A percentile compares a stretch with the other conserved stretches of the same genome.
phyloP scores from a whole-genome alignment of 1,284 basidiomycete genomes.

The Crepidotus sp. region DNA sequence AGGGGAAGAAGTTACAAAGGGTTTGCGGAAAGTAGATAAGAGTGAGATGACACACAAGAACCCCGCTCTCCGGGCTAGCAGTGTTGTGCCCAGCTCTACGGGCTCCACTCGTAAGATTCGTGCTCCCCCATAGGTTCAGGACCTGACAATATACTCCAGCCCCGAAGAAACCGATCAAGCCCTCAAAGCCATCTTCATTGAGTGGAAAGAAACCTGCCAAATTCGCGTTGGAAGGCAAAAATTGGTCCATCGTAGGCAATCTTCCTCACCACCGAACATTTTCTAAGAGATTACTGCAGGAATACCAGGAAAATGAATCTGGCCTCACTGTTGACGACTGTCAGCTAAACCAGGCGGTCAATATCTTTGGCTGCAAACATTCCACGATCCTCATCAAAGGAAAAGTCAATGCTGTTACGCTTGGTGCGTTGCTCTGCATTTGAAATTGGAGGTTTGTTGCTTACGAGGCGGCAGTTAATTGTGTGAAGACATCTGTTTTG shows the following conservation, averaged over 20 bases:
- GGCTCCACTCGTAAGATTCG: slow-evolving; percentile 21
- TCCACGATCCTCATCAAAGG: slow-evolving; percentile 84
- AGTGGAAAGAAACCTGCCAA: slow-evolving; percentile 90
- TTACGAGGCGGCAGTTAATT: slow-evolving; percentile 56
- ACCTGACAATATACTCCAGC: slow-evolving; percentile 4
- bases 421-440: slow-evolving; percentile 48
- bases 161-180: slow-evolving; percentile 63
- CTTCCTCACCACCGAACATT: background rate
- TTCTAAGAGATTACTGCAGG: slow-evolving; percentile 39
- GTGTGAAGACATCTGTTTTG: slow-evolving; percentile 82
- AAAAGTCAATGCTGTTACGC: slow-evolving; percentile 91
- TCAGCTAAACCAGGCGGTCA: slow-evolving; percentile 81
- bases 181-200: slow-evolving; percentile 73
- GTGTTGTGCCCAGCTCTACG: slow-evolving; percentile 49
- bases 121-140: background rate
- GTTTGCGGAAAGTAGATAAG: slow-evolving; percentile 88
- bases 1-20: slow-evolving; percentile 85
- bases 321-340: slow-evolving; percentile 70
- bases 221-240: slow-evolving; percentile 84
- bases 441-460: background rate
- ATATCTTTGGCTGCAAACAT: slow-evolving; percentile 89
- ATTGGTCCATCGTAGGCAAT: slow-evolving; percentile 81
- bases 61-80: slow-evolving; percentile 67
- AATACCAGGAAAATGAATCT: slow-evolving; percentile 85
- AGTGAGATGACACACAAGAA: slow-evolving; percentile 99